Evolutionary conservation across 2,329 filamentous ascomycete genomes (phyloP), one percentile per base, ranked within the genome.

Genomic region (Shiraia bambusicola): DNA sequence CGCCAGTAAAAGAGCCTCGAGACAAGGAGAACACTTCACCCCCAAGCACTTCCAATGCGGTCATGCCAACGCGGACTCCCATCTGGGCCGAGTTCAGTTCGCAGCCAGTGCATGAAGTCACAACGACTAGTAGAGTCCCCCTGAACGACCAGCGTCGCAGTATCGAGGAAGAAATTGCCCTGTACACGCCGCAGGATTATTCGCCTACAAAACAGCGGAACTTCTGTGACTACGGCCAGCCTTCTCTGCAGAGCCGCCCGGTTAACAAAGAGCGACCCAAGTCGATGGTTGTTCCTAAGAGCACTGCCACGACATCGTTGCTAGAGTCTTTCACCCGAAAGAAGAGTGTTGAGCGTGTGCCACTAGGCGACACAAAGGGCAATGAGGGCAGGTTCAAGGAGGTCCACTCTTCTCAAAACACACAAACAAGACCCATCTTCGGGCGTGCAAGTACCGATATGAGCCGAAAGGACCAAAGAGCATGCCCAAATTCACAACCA

Each of bases 11-110:
- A 38, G 49, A 47, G 27, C 67, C 71, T 19, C 84, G 80, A 58
- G 84, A 92, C 66, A 95, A 95, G 69, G 90, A 95, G 69, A 95
- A 95, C 65, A 79, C 77, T 39, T 84, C 80, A 24, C 88, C 87
- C 3, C 72, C 76, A 1, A 70, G 73, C 43, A 74, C 73, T 3
- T 63, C 72, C 10, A 69, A 72, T 28, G 69, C 72, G 2, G 59
- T 70, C 15, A 57, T 56, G 4, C 61, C 62, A 6, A 52, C 69
- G 8, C 75, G 79, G 13, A 82, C 86, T 2, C 89, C 91, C 16
- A 90, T 92, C 41, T 95, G 88, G 76, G 81, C 87, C 11, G 85
- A 93, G 58, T 93, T 92, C 63, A 71, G 76, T 42, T 70, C 71
- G 29, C 60, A 66, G 32, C 49, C 52, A 17, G 52, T 57, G 38